Base-by-base conservation (phyloP, 352 stramenopile genomes). In the Phytophthora quininea region DNA sequence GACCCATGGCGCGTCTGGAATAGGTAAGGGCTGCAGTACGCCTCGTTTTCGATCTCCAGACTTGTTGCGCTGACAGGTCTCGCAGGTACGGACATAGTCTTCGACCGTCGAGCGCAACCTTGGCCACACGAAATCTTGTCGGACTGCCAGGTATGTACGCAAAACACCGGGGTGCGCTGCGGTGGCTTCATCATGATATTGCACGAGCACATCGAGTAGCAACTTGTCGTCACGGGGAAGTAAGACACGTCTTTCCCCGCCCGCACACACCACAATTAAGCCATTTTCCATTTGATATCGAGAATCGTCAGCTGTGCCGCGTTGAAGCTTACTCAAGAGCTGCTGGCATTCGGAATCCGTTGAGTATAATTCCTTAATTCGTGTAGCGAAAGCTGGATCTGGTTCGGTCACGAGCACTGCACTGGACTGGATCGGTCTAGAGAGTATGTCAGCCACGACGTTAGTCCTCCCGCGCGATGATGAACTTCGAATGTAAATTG, bases 1-100 rank as follows among this genome's bases (percentile, higher is more conserved):
- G 1, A 42, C 30, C 53, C 29, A 59, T 7, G 10, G 10, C 24
- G 53, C 38, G 2, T 24, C 30, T 29, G 53, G 53, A 35, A 51
- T 59, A 32, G 53, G 37, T 11, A 59, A 38, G 12, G 53, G 37
- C 29, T 59, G 53, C n/a, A 59, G 10, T 19, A 59, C 38, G 1
- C 53, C 53, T 10, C 47, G 46, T 30, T 40, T 37, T 9, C 27
- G 40, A 14, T 59, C 53, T 10, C 38, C 27, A 35, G 38, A 43
- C 9, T 51, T 50, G 27, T 59, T 59, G 1, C 14, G 10, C 49
- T 8, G 35, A 35, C 56, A 51, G 2, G 47, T 63, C 47, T 24
- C 19, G 15, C 56, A 51, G 15, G 35, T 63, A 32, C 27, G 35
- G n/a, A 56, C 47, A 33, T 63, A 63, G 15, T 56, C 56, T 3